Base-by-base conservation (phyloP, 305 asterid species). In the Striga hermonthica region DNA sequence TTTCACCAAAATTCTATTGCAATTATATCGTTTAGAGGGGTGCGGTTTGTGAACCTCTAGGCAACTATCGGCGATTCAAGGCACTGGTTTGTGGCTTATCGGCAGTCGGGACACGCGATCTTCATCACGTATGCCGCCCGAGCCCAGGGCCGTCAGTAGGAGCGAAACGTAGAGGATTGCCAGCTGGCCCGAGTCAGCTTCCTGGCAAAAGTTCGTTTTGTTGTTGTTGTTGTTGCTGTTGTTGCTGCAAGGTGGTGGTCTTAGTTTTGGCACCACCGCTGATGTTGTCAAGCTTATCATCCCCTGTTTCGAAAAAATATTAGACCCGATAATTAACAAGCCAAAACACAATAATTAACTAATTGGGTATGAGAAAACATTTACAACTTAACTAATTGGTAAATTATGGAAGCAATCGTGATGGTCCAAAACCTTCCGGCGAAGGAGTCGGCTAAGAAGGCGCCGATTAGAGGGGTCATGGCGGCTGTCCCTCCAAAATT, bases 81-180 rank as follows among this genome's bases (percentile, higher is more conserved):
- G n/a, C n/a, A n/a, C n/a, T n/a, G n/a, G n/a, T n/a, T n/a, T n/a
- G n/a, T n/a, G n/a, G n/a, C n/a, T n/a, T n/a, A n/a, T n/a, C n/a
- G n/a, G n/a, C n/a, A n/a, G n/a, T n/a, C n/a, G n/a, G n/a, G n/a
- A n/a, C n/a, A n/a, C n/a, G n/a, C n/a, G n/a, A n/a, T n/a, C n/a
- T n/a, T n/a, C n/a, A n/a, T n/a, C n/a, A n/a, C n/a, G n/a, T 41
- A 86, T 83, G 0, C 97, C 97, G 0, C 97, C 96, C 3, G 96
- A 77, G 0, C 96, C 96, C 4, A 90, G 11, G 15, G 96, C 92
- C 13, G 88, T 78, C 13, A 90, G 80, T 36, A 88, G 68, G 13
- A 90, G 83, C 3, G 97, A 86, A 7, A 75, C 39, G 60, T 88
- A 90, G 62, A 90, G 89, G 37, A 90, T 75, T 1, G 89, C 84